Evolutionary conservation across 129 eudicot genomes (phyloP).

Genomic region (Solidago caesia): DNA sequence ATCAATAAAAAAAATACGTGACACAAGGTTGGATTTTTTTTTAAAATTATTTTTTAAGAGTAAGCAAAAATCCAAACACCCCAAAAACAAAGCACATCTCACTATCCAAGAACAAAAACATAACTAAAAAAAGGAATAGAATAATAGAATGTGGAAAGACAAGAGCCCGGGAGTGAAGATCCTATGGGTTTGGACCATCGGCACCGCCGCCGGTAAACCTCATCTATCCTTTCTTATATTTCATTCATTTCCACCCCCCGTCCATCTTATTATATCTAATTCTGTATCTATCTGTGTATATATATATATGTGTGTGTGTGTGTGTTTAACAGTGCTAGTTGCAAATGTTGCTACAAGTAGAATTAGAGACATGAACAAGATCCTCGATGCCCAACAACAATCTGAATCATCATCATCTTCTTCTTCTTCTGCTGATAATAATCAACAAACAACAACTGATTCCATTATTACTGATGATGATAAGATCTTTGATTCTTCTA

Average conservation of each 20-base stretch:
- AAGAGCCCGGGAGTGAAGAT: constrained; percentile 80
- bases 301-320: not conserved
- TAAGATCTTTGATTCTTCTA: constrained; percentile 26
- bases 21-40: too few species aligned
- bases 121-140: not conserved
- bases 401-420: constrained; percentile 7
- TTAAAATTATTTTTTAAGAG: too few species aligned
- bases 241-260: not conserved
- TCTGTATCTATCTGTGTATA: not conserved
- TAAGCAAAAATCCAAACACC: too few species aligned
- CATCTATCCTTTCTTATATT: not conserved
- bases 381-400: constrained; percentile 31
- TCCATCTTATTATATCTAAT: not conserved
- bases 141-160: constrained; percentile 55
- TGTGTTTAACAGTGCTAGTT: constrained; percentile 44
- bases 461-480: constrained; percentile 24
- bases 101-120: not conserved
- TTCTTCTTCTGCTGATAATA: not conserved
- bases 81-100: not conserved
- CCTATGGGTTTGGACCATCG: constrained; percentile 80
- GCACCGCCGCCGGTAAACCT: constrained; percentile 63
- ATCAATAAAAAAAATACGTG: too few species aligned
- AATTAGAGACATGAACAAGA: constrained; percentile 51
- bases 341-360: constrained; percentile 56
- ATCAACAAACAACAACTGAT: not conserved